Conservation (phyloP, 164 flowering plant species). For the Vitis amurensis region DNA sequence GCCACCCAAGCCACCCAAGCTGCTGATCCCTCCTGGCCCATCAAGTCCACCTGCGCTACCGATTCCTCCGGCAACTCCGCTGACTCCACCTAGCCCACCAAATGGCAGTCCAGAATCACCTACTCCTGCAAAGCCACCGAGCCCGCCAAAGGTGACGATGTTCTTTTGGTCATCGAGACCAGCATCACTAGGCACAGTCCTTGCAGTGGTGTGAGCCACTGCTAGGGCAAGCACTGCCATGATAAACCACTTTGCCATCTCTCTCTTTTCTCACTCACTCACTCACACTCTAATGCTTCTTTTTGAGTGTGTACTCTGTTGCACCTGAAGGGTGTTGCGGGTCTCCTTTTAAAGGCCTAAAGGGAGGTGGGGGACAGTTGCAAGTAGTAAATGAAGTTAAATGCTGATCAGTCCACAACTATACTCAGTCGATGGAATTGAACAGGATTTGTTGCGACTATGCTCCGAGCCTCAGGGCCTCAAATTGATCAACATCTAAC, state of each 20-base stretch:
- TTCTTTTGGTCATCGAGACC: conserved; percentile 48
- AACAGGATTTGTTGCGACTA: not conserved
- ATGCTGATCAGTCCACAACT: conserved; percentile 3
- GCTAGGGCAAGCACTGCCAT: conserved; percentile 22
- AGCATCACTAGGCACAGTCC: conserved; percentile 23
- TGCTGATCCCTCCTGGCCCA: conserved; percentile 14
- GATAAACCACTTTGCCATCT: conserved; percentile 26
- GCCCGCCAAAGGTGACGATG: conserved; percentile 30
- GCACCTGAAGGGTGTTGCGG: not conserved
- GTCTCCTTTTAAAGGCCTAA: conserved; percentile 14
- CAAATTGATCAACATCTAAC: too few relatives aligned
- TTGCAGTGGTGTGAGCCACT: conserved; percentile 24
- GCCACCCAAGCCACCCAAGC: conserved; percentile 17
- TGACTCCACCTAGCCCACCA: conserved; percentile 12
- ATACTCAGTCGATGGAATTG: too few relatives aligned
- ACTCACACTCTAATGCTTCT: not conserved
- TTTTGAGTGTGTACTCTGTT: too few relatives aligned
- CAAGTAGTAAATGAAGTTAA: conserved; percentile 21
- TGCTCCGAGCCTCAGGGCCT: not conserved
- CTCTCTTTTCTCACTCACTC: not conserved
- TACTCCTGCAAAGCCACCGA: conserved; percentile 35
- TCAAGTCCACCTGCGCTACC: conserved; percentile 15
- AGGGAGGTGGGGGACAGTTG: conserved; percentile 19
- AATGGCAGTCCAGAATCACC: too few relatives aligned
- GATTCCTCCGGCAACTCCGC: conserved; percentile 8